Base-by-base conservation (phyloP, 768 basidiomycete genomes). In the Sarcomyxa edulis region DNA sequence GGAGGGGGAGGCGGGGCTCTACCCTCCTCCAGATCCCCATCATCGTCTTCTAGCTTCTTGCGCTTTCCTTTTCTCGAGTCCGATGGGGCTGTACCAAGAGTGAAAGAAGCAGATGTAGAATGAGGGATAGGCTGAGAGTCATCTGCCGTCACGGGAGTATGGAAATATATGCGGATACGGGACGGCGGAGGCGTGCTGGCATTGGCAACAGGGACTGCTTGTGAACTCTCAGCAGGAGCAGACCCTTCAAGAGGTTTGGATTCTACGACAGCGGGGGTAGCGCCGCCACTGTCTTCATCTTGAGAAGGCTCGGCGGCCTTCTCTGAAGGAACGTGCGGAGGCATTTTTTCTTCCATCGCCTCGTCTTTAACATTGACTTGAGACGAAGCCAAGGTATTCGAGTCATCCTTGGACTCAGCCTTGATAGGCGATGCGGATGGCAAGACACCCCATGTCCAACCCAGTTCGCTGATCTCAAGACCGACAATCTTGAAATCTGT, bases 401-500 rank as follows among this genome's bases (percentile, higher is more conserved):
- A 16, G 20, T 39, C 50, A 29, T 58, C 59, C 48, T 63, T 64
- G 26, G 57, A 50, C 47, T 68, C 66, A 42, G 43, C 43, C 45
- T 65, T 68, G 32, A 61, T 45, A 35, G 50, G 41, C 37, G 45
- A 37, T 18, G 51, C 23, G 25, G 53, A 49, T 22, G 76, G 76
- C 36, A 78, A 52, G 35, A 66, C 49, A 44, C 92, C 91, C 95
- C 95, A 97, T 35, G 69, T 74, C 95, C 95, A 97, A 48, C 65
- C 68, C 42, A 96, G 66, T 48, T 84, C 81, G 50, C 71, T 78
- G 48, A 96, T 84, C 56, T 88, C 81, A 49, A 97, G 71, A 19
- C 87, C 93, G 54, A 94, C 71, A 57, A 99, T 92, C 66, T 95
- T 90, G 77, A 99, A 99, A 66, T 98, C 95, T 25, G 93, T 97